These are phyloP conservation scores for Hygrophila difformis DNA, from an alignment of 257 asterid genomes.

Conservation along the genomic window DNA sequence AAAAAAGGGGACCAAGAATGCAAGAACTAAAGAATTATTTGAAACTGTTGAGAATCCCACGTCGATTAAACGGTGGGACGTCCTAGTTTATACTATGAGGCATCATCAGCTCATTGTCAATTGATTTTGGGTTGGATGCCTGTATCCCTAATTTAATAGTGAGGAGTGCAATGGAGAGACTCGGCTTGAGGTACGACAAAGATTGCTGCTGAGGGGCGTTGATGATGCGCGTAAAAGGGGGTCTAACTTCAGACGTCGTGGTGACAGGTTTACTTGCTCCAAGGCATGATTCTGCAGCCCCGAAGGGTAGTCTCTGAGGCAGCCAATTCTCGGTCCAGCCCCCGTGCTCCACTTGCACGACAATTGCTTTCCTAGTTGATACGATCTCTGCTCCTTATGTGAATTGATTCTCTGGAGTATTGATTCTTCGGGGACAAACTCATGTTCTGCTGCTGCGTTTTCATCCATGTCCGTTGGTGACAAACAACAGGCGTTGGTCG, in stretches of 20 bases:
- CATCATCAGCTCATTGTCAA: no score
- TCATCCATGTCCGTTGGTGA: conserved; percentile 9
- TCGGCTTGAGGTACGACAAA: conserved; percentile 16
- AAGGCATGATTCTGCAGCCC: conserved; percentile 68
- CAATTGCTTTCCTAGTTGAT: conserved; percentile 59
- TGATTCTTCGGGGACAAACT: conserved; percentile 38
- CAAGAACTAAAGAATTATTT: no score
- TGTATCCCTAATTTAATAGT: conserved; percentile 33
- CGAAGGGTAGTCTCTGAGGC: conserved; percentile 70
- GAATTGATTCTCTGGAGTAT: conserved; percentile 51
- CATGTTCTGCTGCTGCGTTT: no score
- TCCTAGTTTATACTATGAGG: no score
- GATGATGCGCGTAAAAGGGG: conserved; percentile 33
- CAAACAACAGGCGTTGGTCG: no score
- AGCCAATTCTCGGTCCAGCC: conserved; percentile 85
- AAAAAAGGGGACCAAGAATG: no score
- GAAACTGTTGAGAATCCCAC: no score
- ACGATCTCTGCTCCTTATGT: conserved; percentile 52
- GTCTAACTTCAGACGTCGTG: conserved; percentile 36
- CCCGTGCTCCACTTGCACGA: conserved; percentile 90
- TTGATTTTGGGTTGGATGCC: no score
- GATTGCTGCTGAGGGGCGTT: conserved; percentile 20
- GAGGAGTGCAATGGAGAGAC: conserved; percentile 23
- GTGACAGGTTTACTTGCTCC: conserved; percentile 68
- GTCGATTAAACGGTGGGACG: no score